Base-by-base conservation (phyloP, 352 stramenopile genomes). In the Globisporangium echinulatum region DNA sequence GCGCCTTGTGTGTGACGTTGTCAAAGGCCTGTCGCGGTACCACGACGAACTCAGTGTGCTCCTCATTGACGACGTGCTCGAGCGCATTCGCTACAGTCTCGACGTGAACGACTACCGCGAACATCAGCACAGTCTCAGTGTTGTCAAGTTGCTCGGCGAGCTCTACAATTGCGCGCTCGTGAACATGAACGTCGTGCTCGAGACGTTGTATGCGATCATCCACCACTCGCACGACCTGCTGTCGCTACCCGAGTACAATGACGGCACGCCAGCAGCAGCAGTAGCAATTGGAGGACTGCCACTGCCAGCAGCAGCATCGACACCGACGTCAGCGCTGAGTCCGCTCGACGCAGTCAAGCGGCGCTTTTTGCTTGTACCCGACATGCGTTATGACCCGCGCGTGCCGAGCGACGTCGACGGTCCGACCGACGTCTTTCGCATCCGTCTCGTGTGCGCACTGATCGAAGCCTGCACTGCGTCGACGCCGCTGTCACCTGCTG, bases 181-280 rank as follows among this genome's bases (percentile, higher is more conserved):
- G 54, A 93, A 87, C 46, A 90, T 87, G 51, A 92, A 93, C 43
- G 79, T 98, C 3, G 71, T 98, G 49, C 84, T 99, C 48, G 92
- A 98, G 49, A 90, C 90, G 57, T 72, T 99, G 11, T 97, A 98
- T 64, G 74, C 96, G 40, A 75, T 99, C 39, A 80, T 99, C 52
- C 91, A 99, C 63, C 89, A 97, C 69, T 97, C 94, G 42, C 97
- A 99, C 60, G 90, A 97, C 54, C 84, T 99, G 56, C 71, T 89
- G 43, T 76, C 58, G 14, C 61, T 90, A 8, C 75, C 80, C 0
- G 75, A 88, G 59, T 92, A 87, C 47, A 14, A 68, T 67, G 5
- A 19, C 11, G 19, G 36, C 17, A 53, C 75, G 2, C 61, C 63
- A 0, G 13, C 66, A 5, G 11, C 47, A 40, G 11, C 51, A 46